These are phyloP conservation scores for Ehretia macrophylla DNA, from an alignment of 257 asterid genomes.

Conservation along the genomic window DNA sequence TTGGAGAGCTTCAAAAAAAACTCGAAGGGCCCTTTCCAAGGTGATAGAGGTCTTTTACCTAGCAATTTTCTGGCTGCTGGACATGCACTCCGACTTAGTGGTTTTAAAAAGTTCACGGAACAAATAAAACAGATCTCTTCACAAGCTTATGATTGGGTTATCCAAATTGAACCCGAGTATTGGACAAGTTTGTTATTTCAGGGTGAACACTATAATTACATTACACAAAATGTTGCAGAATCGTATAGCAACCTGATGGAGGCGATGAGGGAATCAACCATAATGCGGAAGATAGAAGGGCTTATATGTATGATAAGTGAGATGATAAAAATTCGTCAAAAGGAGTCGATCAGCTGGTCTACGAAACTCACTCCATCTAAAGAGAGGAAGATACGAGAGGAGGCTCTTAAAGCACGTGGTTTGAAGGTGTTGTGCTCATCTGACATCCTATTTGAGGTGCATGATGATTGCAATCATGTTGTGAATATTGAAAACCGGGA, in stretches of 20 bases:
- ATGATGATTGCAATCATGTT: constrained; percentile 74
- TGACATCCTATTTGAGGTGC: constrained; percentile 73
- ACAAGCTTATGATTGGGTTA: constrained; percentile 65
- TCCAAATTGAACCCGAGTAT: constrained; percentile 58
- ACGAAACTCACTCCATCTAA: constrained; percentile 66
- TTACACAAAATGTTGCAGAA: constrained; percentile 62
- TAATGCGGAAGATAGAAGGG: constrained; percentile 80
- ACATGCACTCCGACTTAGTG: constrained; percentile 51
- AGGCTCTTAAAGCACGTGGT: constrained; percentile 42
- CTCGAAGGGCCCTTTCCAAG: constrained; percentile 74
- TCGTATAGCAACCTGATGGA: constrained; percentile 57
- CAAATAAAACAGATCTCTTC: constrained; percentile 63
- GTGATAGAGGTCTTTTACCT: constrained; percentile 73
- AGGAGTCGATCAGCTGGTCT: constrained; percentile 48
- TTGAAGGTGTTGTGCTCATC: constrained; percentile 73
- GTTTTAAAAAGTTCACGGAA: constrained; percentile 54
- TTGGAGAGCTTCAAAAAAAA: constrained; percentile 70
- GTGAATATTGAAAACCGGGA: constrained; percentile 61
- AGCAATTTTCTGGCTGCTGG: constrained; percentile 68
- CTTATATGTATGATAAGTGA: constrained; percentile 47
- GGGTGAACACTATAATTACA: constrained; percentile 67
- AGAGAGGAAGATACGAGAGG: constrained; percentile 55
- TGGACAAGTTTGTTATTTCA: constrained; percentile 57
- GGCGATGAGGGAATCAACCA: constrained; percentile 59
- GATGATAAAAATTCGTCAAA: constrained; percentile 43